Evolutionary conservation across 805 yeast species (phyloP).

Genomic region (Pichia occidentalis): DNA sequence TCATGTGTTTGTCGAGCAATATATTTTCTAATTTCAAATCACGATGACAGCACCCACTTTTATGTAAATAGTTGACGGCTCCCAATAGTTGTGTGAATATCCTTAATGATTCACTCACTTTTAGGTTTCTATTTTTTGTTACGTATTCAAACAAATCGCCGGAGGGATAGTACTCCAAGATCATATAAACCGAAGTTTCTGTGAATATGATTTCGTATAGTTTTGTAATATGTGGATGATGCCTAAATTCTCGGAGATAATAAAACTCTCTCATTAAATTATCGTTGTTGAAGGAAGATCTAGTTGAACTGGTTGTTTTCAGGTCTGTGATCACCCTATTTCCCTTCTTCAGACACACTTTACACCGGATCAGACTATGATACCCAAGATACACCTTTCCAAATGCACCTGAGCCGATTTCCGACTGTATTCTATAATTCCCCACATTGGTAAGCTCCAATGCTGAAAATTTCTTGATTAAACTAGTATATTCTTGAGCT

Average conservation of each 20-base stretch:
- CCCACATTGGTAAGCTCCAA: constrained; percentile 61
- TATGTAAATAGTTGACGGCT: constrained; percentile 74
- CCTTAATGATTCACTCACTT: constrained; percentile 41
- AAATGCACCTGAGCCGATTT: constrained; percentile 88
- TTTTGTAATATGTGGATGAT: constrained; percentile 76
- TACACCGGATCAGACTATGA: constrained; percentile 67
- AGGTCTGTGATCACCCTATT: constrained; percentile 14
- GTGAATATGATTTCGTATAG: constrained; percentile 82
- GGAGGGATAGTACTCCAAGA: constrained; percentile 82
- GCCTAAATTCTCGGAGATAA: constrained; percentile 69
- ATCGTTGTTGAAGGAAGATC: constrained; percentile 44
- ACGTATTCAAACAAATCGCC: constrained; percentile 68
- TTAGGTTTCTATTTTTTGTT: constrained; percentile 44
- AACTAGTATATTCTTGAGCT: constrained; percentile 31
- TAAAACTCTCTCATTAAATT: constrained; percentile 86
- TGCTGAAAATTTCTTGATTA: constrained; percentile 32
- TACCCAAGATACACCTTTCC: constrained; percentile 85
- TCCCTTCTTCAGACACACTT: constrained; percentile 81
- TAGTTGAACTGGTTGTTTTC: constrained; percentile 31
- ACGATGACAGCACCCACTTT: constrained; percentile 78
- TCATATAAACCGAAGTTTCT: constrained; percentile 78
- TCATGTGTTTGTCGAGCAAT: constrained; percentile 48
- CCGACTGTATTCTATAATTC: constrained; percentile 63
- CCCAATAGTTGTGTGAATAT: constrained; percentile 62
- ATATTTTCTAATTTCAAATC: constrained; percentile 95